A percentile compares a stretch with the other conserved stretches of the same genome.
Evolutionary conservation across 169 alveolate species (phyloP).

Genomic region (Plasmodium cynomolgi): DNA sequence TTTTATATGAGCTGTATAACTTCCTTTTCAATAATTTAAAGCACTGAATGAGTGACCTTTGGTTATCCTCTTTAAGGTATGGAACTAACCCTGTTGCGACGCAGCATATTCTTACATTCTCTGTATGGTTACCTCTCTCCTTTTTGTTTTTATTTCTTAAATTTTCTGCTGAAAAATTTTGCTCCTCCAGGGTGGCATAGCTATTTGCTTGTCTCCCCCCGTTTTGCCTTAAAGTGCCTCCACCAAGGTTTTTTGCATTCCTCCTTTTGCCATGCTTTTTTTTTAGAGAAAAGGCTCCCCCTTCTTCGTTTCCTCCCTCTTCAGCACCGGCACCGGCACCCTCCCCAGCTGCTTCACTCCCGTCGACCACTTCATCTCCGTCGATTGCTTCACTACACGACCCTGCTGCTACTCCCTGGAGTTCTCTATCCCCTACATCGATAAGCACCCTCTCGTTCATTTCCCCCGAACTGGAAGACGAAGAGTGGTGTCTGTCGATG

Average conservation of each 20-base stretch:
- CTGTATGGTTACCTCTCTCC: not conserved
- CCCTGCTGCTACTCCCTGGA: not conserved
- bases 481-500: slow-evolving; percentile 9
- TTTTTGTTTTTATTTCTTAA: not conserved
- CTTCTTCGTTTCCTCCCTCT: not conserved
- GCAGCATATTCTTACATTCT: slow-evolving; percentile 10
- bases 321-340: not conserved
- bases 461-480: slow-evolving; percentile 1
- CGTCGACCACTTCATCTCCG: too few species aligned
- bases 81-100: slow-evolving; percentile 71
- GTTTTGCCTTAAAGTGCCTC: not conserved
- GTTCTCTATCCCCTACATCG: not conserved
- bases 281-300: not conserved
- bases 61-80: slow-evolving; percentile 55
- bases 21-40: slow-evolving; percentile 48
- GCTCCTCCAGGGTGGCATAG: not conserved
- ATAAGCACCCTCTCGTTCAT: not conserved
- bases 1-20: slow-evolving; percentile 23
- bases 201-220: not conserved
- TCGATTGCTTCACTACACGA: not conserved
- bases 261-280: not conserved
- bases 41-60: slow-evolving; percentile 42
- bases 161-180: not conserved
- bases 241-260: not conserved
- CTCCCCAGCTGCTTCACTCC: not conserved